Evolutionary conservation across 371 early-diverging fungal species (phyloP), one percentile per base, ranked within the genome.

Genomic region (Mucor lusitanicus): DNA sequence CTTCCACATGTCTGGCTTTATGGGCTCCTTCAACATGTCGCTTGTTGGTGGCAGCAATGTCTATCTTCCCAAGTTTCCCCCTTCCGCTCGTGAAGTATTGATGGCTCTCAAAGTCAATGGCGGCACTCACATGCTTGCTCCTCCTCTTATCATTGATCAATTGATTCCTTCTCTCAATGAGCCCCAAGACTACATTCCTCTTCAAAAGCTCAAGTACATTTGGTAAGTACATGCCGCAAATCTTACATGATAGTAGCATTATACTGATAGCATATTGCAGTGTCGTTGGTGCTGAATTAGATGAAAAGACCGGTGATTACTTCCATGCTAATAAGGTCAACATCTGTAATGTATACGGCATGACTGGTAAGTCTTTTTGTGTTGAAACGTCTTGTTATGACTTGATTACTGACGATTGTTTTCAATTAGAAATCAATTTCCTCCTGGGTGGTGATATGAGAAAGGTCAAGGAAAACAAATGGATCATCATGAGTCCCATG

Each of bases 251-350:
- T n/a, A n/a, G n/a, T 30, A 54, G 30, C 11, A n/a, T 65, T 6
- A 40, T 46, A 9, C 25, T 23, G 6, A 60, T 65, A 7, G 63
- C 60, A 11, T 82, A 85, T 74, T 85, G 85, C 55, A 67, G 95
- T 9, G 85, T 84, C 56, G 96, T 95, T 21, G 94, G 94, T 50
- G 95, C 97, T 3, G 89, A 94, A n/a, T 79, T 96, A 37, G 28
- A 69, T 48, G 23, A 30, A 11, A 63, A 69, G 50, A 27, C 55
- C 3, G 65, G 66, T 27, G 53, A 69, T 8, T 69, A 65, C 63
- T 58, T 65, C n/a, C 53, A 54, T 7, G 13, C 40, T 4, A 44
- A 61, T 21, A 39, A 59, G 11, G 25, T 73, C 2, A 63, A 67
- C 32, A 23, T 71, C 23, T 54, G 67, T 15, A 40, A 33, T 12